Evolutionary conservation across 2,329 filamentous ascomycete genomes (phyloP).

Genomic region (Ceratocystis alfenasii): DNA sequence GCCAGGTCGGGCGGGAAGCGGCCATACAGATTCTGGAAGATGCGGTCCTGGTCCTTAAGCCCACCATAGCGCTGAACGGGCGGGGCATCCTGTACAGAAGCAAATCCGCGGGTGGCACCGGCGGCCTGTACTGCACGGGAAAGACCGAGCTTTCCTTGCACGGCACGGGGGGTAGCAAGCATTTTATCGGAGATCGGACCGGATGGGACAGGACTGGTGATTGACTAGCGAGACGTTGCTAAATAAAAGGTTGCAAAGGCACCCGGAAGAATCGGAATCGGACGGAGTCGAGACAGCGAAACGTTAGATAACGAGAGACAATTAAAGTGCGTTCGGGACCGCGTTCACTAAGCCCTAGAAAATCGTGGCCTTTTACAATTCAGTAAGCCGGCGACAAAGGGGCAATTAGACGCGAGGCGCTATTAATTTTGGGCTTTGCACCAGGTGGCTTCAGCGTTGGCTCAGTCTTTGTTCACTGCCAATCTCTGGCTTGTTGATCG

Average conservation of each 20-base stretch:
- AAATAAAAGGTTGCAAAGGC: not conserved
- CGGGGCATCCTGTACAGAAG: constrained; percentile 60
- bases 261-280: not conserved
- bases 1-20: constrained; percentile 85
- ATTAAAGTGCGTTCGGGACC: not conserved
- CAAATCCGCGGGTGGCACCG: constrained; percentile 53
- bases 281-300: not conserved
- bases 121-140: constrained; percentile 31
- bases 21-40: constrained; percentile 97
- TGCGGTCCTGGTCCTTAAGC: constrained; percentile 90
- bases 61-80: constrained; percentile 65
- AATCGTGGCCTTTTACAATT: not conserved
- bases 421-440: not conserved
- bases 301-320: not conserved
- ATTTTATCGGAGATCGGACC: constrained; percentile 30
- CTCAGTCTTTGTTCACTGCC: not conserved
- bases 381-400: not conserved
- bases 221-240: not conserved
- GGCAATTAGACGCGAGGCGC: not conserved
- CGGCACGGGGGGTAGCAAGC: constrained; percentile 35
- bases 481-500: not conserved
- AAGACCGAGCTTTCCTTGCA: constrained; percentile 29
- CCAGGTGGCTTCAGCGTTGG: not conserved
- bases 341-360: not conserved
- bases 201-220: constrained; percentile 25